phyloP scores from a whole-genome alignment of 345 rosid species.

The Hibiscus trionum region DNA sequence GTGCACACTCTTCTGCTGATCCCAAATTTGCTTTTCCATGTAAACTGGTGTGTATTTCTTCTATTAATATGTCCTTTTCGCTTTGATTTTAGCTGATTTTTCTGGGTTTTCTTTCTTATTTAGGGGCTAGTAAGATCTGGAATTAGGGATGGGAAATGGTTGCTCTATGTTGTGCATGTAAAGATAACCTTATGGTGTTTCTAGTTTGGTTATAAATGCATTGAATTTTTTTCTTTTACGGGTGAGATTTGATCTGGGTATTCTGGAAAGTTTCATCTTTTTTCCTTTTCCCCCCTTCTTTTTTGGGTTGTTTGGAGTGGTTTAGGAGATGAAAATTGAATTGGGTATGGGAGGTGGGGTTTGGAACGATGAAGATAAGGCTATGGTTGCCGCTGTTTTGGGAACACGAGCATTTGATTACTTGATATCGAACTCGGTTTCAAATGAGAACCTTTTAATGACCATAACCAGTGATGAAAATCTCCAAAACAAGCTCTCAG shows the following conservation, averaged over 20 bases:
- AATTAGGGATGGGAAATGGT: slow-evolving; percentile 11
- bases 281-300: not conserved
- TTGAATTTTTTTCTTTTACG: slow-evolving; percentile 8
- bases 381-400: slow-evolving; percentile 58
- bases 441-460: slow-evolving; percentile 54
- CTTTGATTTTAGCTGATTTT: slow-evolving; percentile 12
- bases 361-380: slow-evolving; percentile 80
- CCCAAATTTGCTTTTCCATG: slow-evolving; percentile 16
- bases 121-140: slow-evolving; percentile 39
- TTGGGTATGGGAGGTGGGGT: slow-evolving; percentile 42
- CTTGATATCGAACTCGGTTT: slow-evolving; percentile 55
- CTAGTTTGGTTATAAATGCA: slow-evolving; percentile 11
- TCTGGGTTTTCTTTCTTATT: slow-evolving; percentile 22
- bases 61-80: slow-evolving; percentile 3
- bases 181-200: slow-evolving; percentile 8
- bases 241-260: slow-evolving; percentile 21
- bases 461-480: slow-evolving; percentile 58
- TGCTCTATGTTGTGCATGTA: slow-evolving; percentile 5
- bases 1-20: slow-evolving; percentile 15
- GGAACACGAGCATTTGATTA: slow-evolving; percentile 74
- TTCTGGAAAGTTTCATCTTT: not conserved
- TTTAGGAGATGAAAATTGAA: slow-evolving; percentile 42
- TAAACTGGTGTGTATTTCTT: slow-evolving; percentile 27
- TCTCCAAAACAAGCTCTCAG: slow-evolving; percentile 79
- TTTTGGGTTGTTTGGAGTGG: not conserved